A percentile compares a stretch with the other conserved stretches of the same genome.
phyloP scores from a whole-genome alignment of 345 rosid genomes.

The Crucihimalaya himalaica region DNA sequence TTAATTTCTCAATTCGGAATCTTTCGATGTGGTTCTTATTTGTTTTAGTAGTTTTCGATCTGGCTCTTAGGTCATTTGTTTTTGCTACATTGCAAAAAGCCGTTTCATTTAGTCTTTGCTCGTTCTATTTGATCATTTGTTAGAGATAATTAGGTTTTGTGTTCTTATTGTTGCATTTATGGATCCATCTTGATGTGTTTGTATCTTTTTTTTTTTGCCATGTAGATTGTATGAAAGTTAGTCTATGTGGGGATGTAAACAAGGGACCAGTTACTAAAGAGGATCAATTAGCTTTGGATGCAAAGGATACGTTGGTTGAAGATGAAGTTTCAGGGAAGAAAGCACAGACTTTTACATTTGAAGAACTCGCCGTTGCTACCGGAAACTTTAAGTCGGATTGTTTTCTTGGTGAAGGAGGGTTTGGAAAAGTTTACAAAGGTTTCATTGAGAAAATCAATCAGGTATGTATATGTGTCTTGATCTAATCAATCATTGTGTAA shows the following conservation, averaged over 20 bases:
- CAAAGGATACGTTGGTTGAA: conserved; percentile 44
- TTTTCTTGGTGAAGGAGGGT: conserved; percentile 87
- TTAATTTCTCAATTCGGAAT: not conserved
- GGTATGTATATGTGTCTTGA: conserved; percentile 41
- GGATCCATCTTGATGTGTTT: not conserved
- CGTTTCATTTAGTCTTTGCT: not conserved
- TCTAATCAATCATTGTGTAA: not conserved
- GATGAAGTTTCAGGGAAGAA: conserved; percentile 47
- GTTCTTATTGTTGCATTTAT: not conserved
- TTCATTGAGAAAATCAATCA: conserved; percentile 52
- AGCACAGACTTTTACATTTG: conserved; percentile 55
- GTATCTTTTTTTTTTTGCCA: not conserved
- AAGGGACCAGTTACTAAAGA: conserved; percentile 41
- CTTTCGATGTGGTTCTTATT: not conserved
- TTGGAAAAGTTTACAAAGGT: conserved; percentile 81
- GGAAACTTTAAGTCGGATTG: conserved; percentile 55
- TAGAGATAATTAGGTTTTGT: not conserved
- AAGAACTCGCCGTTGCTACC: conserved; percentile 56
- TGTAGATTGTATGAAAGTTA: conserved; percentile 38
- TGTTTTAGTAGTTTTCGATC: not conserved
- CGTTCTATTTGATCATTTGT: not conserved
- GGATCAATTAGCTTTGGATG: conserved; percentile 48
- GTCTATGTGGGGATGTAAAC: conserved; percentile 38
- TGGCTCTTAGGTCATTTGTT: not conserved
- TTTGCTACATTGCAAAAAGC: conserved; percentile 1